These are phyloP conservation scores for Pseudogymnoascus sp. DNA, from an alignment of 2,329 filamentous ascomycete species.

Conservation along the genomic window DNA sequence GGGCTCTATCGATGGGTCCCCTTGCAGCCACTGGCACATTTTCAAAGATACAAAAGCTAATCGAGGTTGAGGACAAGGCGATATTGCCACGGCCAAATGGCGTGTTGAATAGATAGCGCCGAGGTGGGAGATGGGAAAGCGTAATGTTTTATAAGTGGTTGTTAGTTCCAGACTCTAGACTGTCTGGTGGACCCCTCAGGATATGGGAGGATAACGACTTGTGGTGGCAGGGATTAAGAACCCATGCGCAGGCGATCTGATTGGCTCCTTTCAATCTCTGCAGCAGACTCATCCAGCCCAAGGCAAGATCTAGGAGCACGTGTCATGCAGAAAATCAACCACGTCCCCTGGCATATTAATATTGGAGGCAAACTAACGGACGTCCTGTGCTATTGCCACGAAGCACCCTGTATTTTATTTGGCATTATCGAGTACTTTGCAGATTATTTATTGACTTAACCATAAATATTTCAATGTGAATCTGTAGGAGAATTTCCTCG, in stretches of 20 bases:
- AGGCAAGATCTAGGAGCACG: background rate
- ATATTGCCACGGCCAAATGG: background rate
- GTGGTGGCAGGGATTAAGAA: background rate
- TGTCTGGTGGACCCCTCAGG: slow-evolving; percentile 1
- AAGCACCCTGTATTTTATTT: background rate
- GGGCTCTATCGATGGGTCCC: slow-evolving; percentile 8
- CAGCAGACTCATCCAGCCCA: background rate
- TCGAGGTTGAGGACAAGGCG: background rate
- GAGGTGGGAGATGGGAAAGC: slow-evolving; percentile 4
- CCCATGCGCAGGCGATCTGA: background rate
- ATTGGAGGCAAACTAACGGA: background rate
- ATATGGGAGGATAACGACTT: slow-evolving; percentile 3
- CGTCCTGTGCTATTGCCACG: background rate
- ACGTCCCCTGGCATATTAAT: slow-evolving; percentile 1
- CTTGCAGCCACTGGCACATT: slow-evolving; percentile 6
- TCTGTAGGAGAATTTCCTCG: background rate
- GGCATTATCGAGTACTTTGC: background rate
- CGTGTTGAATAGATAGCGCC: background rate
- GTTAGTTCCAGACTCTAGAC: background rate
- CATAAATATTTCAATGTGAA: background rate
- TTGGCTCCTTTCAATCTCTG: slow-evolving; percentile 1
- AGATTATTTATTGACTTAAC: background rate
- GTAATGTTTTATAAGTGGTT: slow-evolving; percentile 1
- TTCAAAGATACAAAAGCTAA: background rate
- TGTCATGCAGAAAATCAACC: slow-evolving; percentile 7